phyloP scores from a whole-genome alignment of 345 rosid genomes.

The Geranium brycei region DNA sequence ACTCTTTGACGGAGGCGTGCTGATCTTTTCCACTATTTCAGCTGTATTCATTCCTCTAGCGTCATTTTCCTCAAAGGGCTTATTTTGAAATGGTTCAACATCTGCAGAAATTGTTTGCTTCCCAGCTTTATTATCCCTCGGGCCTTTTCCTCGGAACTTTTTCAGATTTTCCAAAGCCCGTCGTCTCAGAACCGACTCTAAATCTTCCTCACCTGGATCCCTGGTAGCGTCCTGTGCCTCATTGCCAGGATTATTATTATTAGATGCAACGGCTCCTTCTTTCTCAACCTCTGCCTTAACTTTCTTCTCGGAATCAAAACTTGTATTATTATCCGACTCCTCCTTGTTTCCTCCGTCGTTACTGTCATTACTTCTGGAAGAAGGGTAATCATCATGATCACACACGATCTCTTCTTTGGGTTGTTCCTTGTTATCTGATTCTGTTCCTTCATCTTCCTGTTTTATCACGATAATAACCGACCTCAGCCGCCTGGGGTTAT shows the following conservation, averaged over 20 bases:
- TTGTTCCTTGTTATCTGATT: constrained; percentile 20
- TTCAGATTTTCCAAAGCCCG: constrained; percentile 70
- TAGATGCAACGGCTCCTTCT: constrained; percentile 19
- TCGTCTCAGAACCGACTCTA: constrained; percentile 54
- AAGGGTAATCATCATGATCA: constrained; percentile 47
- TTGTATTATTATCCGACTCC: constrained; percentile 16
- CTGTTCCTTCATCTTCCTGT: constrained; percentile 16
- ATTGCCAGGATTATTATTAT: constrained; percentile 10
- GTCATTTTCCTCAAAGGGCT: constrained; percentile 10
- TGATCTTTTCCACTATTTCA: constrained; percentile 7
- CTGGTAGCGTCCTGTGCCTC: constrained; percentile 12
- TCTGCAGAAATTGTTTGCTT: constrained; percentile 12
- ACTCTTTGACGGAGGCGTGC: too few relatives aligned
- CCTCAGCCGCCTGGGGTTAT: constrained; percentile 31
- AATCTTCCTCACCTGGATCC: constrained; percentile 24
- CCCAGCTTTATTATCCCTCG: constrained; percentile 8
- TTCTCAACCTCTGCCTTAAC: constrained; percentile 17
- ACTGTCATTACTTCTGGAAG: constrained; percentile 37
- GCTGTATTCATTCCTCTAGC: constrained; percentile 10
- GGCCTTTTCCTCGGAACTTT: constrained; percentile 34
- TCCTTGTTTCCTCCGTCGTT: constrained; percentile 23
- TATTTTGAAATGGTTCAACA: constrained; percentile 14
- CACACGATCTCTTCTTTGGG: constrained; percentile 35
- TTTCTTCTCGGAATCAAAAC: constrained; percentile 14
- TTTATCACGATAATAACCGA: constrained; percentile 39